Conservation (phyloP, 2,329 filamentous ascomycete species). For the Elsinoe ampelina region DNA sequence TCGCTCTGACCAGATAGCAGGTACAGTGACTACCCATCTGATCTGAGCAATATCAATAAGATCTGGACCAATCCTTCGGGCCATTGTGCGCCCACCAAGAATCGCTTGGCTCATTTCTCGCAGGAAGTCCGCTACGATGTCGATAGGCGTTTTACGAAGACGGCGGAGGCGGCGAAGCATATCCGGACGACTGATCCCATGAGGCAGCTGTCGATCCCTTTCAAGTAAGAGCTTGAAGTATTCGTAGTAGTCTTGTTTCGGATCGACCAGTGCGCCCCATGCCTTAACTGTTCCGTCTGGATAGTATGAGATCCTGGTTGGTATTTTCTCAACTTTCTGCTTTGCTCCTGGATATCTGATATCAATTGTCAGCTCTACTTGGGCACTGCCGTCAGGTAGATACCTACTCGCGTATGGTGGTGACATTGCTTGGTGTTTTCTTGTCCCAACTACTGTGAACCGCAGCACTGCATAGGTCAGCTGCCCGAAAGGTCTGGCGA, state of each 20-base stretch:
- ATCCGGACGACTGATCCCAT: slow-evolving; percentile 69
- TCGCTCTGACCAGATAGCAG: slow-evolving; percentile 74
- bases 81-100: slow-evolving; percentile 59
- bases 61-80: slow-evolving; percentile 46
- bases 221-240: slow-evolving; percentile 83
- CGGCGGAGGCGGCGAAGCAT: slow-evolving; percentile 60
- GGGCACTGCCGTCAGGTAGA: too few relatives aligned
- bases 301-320: slow-evolving; percentile 59
- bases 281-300: slow-evolving; percentile 36
- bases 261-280: slow-evolving; percentile 77
- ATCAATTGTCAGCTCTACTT: too few relatives aligned
- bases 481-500: too few relatives aligned
- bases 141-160: slow-evolving; percentile 66
- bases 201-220: slow-evolving; percentile 67
- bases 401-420: slow-evolving; percentile 37
- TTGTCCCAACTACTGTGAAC: slow-evolving; percentile 31
- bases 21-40: slow-evolving; percentile 71
- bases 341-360: neutral
- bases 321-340: slow-evolving; percentile 50
- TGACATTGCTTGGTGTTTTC: slow-evolving; percentile 75
- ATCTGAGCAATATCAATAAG: slow-evolving; percentile 50
- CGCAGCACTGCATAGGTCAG: neutral
- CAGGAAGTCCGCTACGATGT: slow-evolving; percentile 71
- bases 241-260: slow-evolving; percentile 64
- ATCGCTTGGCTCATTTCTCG: slow-evolving; percentile 68